A percentile compares a stretch with the other conserved stretches of the same genome.
These are phyloP conservation scores for Lunularia cruciata DNA, from an alignment of 225 moss, liverwort and hornwort species.

Conservation along the genomic window DNA sequence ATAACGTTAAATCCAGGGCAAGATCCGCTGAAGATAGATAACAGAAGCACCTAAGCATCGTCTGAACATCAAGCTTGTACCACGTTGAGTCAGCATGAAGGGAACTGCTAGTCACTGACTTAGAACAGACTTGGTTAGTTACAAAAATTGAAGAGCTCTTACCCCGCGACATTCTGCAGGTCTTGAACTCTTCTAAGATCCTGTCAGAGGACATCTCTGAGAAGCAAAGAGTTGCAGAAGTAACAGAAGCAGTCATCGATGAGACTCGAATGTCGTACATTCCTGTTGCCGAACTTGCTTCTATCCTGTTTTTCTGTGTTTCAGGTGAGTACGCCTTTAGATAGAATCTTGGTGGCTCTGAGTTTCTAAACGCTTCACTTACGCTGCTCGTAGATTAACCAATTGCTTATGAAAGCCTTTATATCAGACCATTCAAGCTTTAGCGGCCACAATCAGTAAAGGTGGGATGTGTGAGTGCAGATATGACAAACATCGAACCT, in stretches of 20 bases:
- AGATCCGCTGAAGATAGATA: too few species aligned
- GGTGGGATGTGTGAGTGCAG: constrained; percentile 31
- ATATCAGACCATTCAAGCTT: neutral
- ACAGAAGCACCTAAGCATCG: too few species aligned
- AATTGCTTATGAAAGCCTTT: neutral
- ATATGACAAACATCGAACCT: constrained; percentile 88
- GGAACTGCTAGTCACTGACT: too few species aligned
- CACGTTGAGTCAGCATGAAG: too few species aligned
- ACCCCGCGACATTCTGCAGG: constrained; percentile 47
- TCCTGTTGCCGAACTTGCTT: constrained; percentile 56
- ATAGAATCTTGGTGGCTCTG: too few species aligned
- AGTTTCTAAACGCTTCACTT: too few species aligned
- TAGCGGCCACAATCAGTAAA: neutral
- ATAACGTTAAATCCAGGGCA: too few species aligned
- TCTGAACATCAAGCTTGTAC: too few species aligned
- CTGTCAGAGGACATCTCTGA: constrained; percentile 78
- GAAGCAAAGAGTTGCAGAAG: constrained; percentile 76
- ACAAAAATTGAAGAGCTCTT: too few species aligned
- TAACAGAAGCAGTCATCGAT: constrained; percentile 69
- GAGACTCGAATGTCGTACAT: constrained; percentile 73
- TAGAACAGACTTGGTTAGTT: too few species aligned
- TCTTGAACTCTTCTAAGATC: constrained; percentile 73
- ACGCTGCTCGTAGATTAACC: too few species aligned
- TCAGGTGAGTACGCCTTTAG: constrained; percentile 50
- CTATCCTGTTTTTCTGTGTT: constrained; percentile 80